phyloP scores from a whole-genome alignment of 2,329 filamentous ascomycete genomes.

The Ambrosiella cleistominuta region DNA sequence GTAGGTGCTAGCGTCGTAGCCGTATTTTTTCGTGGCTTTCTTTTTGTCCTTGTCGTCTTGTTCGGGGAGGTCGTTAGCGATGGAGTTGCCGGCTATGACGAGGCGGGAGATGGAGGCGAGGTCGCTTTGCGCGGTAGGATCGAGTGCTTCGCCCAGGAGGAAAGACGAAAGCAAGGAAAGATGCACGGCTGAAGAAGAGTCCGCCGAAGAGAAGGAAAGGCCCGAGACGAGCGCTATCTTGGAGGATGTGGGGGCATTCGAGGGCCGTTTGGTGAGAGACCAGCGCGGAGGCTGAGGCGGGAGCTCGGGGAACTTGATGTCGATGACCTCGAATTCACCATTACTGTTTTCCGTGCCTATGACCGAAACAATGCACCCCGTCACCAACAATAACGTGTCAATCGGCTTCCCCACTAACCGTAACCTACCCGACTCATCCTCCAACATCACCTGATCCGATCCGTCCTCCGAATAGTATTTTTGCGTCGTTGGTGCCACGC shows the following conservation, averaged over 20 bases:
- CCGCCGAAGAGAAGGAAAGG: constrained; percentile 60
- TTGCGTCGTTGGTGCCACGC: constrained; percentile 56
- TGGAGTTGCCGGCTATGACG: constrained; percentile 81
- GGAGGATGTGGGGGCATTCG: constrained; percentile 17
- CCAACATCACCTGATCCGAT: constrained; percentile 61
- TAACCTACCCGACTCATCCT: constrained; percentile 87
- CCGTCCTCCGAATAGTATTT: constrained; percentile 54
- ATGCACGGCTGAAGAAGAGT: constrained; percentile 53
- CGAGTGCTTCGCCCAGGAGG: constrained; percentile 64
- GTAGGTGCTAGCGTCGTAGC: constrained; percentile 79
- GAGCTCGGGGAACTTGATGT: constrained; percentile 75
- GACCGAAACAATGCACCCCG: constrained; percentile 84
- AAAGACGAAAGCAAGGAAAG: constrained; percentile 71
- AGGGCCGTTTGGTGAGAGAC: constrained; percentile 40
- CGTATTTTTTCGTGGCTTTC: constrained; percentile 58
- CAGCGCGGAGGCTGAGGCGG: constrained; percentile 67
- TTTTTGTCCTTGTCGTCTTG: constrained; percentile 25
- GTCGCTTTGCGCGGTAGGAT: constrained; percentile 38
- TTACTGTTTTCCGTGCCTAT: constrained; percentile 85
- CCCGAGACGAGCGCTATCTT: constrained; percentile 63
- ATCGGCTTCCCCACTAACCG: constrained; percentile 57
- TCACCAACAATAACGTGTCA: constrained; percentile 56
- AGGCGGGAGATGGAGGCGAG: constrained; percentile 60
- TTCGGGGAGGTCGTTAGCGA: constrained; percentile 37
- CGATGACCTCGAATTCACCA: constrained; percentile 83